These are phyloP conservation scores for Grosmannia clavigera DNA, from an alignment of 2,329 filamentous ascomycete genomes.

Conservation along the genomic window DNA sequence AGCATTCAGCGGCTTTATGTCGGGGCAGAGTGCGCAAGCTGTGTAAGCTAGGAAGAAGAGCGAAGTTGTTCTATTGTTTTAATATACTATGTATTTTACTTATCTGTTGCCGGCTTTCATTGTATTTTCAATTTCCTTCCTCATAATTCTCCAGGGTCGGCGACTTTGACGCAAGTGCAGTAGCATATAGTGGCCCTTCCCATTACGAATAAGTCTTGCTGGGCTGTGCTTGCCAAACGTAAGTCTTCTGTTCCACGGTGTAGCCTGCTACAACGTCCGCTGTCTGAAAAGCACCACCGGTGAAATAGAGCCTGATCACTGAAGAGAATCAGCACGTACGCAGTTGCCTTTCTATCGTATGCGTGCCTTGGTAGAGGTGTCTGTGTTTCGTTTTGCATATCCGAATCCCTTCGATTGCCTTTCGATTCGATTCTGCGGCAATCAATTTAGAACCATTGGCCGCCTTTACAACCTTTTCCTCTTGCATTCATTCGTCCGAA, in stretches of 20 bases:
- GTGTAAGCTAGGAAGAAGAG: not conserved
- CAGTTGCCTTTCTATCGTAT: not conserved
- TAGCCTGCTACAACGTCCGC: too few species aligned
- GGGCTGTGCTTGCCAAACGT: not conserved
- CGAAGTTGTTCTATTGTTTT: not conserved
- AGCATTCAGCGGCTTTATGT: constrained; percentile 40
- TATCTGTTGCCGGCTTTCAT: not conserved
- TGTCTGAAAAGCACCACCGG: not conserved
- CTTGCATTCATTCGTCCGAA: not conserved
- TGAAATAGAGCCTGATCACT: not conserved
- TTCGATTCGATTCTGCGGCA: not conserved
- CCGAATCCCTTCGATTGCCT: not conserved
- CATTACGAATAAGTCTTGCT: not conserved
- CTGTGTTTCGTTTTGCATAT: not conserved
- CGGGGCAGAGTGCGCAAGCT: constrained; percentile 27
- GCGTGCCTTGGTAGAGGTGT: not conserved
- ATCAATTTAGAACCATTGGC: not conserved
- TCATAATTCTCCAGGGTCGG: not conserved
- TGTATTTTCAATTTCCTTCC: not conserved
- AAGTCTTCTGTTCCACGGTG: not conserved
- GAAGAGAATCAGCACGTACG: not conserved
- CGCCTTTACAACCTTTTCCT: not conserved
- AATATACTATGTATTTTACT: not conserved
- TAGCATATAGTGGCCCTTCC: not conserved
- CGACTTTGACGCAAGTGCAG: not conserved